Evolutionary conservation across 371 early-diverging fungal species (phyloP).

Genomic region (Chytridium lagenaria): DNA sequence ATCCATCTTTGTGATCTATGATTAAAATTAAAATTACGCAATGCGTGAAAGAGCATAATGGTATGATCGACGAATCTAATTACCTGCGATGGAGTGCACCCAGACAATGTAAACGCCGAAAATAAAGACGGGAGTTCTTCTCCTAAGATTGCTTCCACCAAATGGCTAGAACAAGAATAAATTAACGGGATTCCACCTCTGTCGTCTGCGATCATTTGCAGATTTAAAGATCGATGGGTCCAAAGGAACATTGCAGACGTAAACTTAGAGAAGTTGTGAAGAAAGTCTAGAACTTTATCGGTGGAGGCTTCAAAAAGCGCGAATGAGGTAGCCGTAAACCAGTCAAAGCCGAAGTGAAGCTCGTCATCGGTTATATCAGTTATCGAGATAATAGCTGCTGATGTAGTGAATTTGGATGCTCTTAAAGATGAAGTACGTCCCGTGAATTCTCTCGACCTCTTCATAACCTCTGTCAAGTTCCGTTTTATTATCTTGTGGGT

Average conservation of each 20-base stretch:
- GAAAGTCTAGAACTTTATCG: conserved; percentile 6
- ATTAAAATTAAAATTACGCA: background rate
- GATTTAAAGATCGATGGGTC: conserved; percentile 28
- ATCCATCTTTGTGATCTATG: conserved; percentile 54
- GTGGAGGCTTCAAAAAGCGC: conserved; percentile 34
- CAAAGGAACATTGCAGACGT: conserved; percentile 39
- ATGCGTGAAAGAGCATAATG: background rate
- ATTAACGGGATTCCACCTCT: conserved; percentile 32
- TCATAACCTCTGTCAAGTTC: conserved; percentile 20
- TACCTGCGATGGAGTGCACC: conserved; percentile 57
- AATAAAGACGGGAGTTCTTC: conserved; percentile 43
- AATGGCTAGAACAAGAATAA: conserved; percentile 43
- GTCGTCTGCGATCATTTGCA: background rate
- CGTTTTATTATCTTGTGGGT: conserved; percentile 3
- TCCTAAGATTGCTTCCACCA: conserved; percentile 48
- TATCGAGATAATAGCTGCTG: too few relatives aligned
- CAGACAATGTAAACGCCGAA: conserved; percentile 53
- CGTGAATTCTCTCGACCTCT: too few relatives aligned
- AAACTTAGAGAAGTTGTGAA: conserved; percentile 20
- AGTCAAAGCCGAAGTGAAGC: conserved; percentile 33
- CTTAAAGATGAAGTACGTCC: too few relatives aligned
- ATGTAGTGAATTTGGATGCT: too few relatives aligned
- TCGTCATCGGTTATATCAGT: background rate
- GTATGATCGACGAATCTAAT: too few relatives aligned
- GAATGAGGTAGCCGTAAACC: conserved; percentile 49